Percentiles rank a stretch among this genome's conserved stretches.
Conservation (phyloP, 129 eudicot species). For the Heracleum sosnowskyi region DNA sequence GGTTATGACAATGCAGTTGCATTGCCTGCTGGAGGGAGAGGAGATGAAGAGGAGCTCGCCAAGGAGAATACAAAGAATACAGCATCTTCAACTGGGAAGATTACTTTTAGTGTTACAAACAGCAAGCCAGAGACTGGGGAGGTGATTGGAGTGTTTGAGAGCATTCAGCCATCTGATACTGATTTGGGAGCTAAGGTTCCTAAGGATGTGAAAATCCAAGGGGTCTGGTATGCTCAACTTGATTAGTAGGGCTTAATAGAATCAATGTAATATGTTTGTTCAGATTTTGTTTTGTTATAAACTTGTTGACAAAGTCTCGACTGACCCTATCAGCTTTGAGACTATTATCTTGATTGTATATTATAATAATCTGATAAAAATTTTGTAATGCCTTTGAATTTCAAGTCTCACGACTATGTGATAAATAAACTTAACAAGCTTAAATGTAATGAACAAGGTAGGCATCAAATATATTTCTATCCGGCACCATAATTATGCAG, state of each 20-base stretch:
- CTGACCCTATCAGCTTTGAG: constrained; percentile 22
- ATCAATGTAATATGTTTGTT: constrained; percentile 25
- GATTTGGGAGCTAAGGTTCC: constrained; percentile 89
- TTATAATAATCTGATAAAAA: constrained; percentile 19
- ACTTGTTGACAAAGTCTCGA: constrained; percentile 17
- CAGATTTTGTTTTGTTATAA: constrained; percentile 41
- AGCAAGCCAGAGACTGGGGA: constrained; percentile 91
- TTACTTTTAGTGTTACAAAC: constrained; percentile 61
- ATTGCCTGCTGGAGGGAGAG: constrained; percentile 96
- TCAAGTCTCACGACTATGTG: background rate
- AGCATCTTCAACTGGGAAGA: constrained; percentile 58
- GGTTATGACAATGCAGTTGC: constrained; percentile 95
- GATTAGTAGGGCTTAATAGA: constrained; percentile 30
- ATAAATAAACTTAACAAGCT: constrained; percentile 1
- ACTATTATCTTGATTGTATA: constrained; percentile 37
- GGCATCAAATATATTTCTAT: background rate
- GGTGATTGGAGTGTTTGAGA: constrained; percentile 86
- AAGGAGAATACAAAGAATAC: constrained; percentile 79
- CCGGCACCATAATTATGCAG: background rate
- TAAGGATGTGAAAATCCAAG: constrained; percentile 88
- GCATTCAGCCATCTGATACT: constrained; percentile 93
- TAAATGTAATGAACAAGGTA: background rate
- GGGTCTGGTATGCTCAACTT: constrained; percentile 92
- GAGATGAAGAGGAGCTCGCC: constrained; percentile 84
- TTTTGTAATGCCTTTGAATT: constrained; percentile 10